Evolutionary conservation across 2,329 filamentous ascomycete species (phyloP).

Genomic region (Nemania diffusa): DNA sequence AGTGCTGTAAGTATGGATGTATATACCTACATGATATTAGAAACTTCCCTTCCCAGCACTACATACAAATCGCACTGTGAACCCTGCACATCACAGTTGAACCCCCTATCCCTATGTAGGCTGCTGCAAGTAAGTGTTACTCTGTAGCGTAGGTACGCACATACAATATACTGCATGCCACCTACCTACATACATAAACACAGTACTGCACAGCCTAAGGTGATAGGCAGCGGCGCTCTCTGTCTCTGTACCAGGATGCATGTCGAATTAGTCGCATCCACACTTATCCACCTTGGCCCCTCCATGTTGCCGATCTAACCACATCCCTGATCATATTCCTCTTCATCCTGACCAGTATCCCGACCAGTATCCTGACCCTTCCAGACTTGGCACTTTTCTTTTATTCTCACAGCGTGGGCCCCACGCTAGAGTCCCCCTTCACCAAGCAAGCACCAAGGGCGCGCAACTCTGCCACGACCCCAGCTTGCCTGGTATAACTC

Average conservation of each 20-base stretch:
- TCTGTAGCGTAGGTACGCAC: neutral
- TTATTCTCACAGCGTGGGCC: constrained; percentile 32
- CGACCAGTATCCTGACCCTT: constrained; percentile 24
- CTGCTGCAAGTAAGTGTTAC: neutral
- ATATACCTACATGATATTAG: too few species aligned
- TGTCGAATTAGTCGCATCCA: constrained; percentile 30
- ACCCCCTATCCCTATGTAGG: constrained; percentile 9
- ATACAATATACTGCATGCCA: neutral
- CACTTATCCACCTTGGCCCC: constrained; percentile 19
- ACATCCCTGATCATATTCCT: constrained; percentile 31
- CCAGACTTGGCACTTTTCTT: constrained; percentile 30
- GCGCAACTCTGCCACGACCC: constrained; percentile 21
- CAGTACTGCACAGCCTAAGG: neutral
- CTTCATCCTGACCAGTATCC: constrained; percentile 18
- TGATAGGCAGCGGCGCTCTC: constrained; percentile 2
- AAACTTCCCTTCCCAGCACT: neutral
- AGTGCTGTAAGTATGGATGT: neutral
- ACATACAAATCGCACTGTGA: constrained; percentile 25
- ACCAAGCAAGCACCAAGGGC: constrained; percentile 11
- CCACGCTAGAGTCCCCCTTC: constrained; percentile 32
- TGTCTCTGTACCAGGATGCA: constrained; percentile 21
- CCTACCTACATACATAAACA: constrained; percentile 6
- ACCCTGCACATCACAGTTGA: constrained; percentile 20
- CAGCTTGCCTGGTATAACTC: constrained; percentile 36
- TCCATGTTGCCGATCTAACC: constrained; percentile 33